A percentile compares a stretch with the other conserved stretches of the same genome.
phyloP scores from a whole-genome alignment of 176 grass and related monocot species.

The Oryza glaberrima region DNA sequence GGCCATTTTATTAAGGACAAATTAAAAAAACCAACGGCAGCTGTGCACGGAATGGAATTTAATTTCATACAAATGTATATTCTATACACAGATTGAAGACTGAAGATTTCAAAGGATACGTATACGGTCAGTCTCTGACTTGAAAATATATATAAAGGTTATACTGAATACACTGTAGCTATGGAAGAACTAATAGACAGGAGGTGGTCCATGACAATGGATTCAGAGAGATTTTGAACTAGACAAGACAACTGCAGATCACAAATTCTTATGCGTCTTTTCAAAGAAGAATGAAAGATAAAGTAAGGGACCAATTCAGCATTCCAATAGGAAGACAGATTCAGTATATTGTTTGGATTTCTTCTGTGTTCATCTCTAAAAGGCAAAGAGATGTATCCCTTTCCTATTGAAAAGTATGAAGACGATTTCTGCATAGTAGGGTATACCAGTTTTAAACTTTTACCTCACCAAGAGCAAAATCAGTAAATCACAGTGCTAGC shows the following conservation, averaged over 20 bases:
- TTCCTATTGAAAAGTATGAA: too few species aligned
- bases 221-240: not conserved
- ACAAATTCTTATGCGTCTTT: not conserved
- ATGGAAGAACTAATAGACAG: too few species aligned
- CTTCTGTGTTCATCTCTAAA: not conserved
- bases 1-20: slow-evolving; percentile 22
- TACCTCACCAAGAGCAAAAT: not conserved
- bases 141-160: not conserved
- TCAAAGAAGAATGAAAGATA: not conserved
- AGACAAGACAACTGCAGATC: not conserved
- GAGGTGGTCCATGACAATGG: too few species aligned
- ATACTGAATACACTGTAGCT: not conserved
- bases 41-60: not conserved
- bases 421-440: not conserved
- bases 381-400: not conserved
- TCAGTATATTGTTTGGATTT: not conserved
- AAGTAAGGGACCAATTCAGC: not conserved
- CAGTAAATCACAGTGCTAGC: not conserved
- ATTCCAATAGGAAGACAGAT: not conserved
- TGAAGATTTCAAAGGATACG: not conserved
- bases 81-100: not conserved
- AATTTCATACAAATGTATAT: not conserved
- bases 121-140: not conserved
- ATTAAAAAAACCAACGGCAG: not conserved
- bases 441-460: not conserved